phyloP scores from a whole-genome alignment of 2,329 filamentous ascomycete genomes.

The Aspergillus sergii region DNA sequence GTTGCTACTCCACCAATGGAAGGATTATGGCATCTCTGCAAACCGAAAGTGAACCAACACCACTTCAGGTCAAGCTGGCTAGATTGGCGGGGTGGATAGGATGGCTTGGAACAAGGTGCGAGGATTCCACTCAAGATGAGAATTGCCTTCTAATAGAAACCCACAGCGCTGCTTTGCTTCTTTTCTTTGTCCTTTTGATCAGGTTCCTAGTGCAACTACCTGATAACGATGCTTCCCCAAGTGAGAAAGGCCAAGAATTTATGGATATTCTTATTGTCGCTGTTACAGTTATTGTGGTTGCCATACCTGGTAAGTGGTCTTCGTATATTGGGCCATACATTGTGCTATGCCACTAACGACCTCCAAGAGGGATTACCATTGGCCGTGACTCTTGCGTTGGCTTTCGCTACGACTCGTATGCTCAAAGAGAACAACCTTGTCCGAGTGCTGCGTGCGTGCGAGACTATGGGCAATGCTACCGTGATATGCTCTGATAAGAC shows the following conservation, averaged over 20 bases:
- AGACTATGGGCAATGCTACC: conserved; percentile 77
- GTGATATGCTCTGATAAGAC: conserved; percentile 80
- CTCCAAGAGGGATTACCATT: conserved; percentile 67
- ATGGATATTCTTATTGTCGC: conserved; percentile 74
- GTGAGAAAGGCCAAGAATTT: conserved; percentile 68
- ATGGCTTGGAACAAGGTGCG: conserved; percentile 57
- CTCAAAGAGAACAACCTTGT: conserved; percentile 74
- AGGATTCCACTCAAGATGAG: neutral
- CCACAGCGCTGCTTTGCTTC: conserved; percentile 62
- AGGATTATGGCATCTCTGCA: conserved; percentile 72
- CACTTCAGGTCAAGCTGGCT: conserved; percentile 74
- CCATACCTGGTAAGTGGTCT: conserved; percentile 55
- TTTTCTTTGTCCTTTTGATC: conserved; percentile 84
- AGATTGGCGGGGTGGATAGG: conserved; percentile 73
- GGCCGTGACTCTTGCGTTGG: conserved; percentile 72
- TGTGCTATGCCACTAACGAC: neutral
- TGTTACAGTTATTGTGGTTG: conserved; percentile 75
- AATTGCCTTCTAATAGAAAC: neutral
- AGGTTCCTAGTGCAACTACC: conserved; percentile 72
- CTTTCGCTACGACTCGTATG: conserved; percentile 75
- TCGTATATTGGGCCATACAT: neutral
- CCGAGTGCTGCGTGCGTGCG: conserved; percentile 71
- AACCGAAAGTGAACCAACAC: conserved; percentile 71
- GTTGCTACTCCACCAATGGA: conserved; percentile 71
- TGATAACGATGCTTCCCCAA: conserved; percentile 59